Conservation (phyloP, 2,329 filamentous ascomycete genomes). For the Penicillium brevicompactum region DNA sequence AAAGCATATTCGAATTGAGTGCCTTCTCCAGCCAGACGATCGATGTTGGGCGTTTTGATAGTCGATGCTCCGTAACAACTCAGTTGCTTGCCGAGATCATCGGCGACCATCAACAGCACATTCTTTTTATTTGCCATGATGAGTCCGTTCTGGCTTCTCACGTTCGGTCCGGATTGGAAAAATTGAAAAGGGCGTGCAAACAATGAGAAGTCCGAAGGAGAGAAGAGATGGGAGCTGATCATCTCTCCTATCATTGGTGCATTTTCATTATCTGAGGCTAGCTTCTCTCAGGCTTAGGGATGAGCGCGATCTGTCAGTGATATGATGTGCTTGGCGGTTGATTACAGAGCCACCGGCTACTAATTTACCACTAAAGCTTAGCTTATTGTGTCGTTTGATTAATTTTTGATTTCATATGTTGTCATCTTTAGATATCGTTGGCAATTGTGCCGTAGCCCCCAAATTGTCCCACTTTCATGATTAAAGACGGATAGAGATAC, state of each 20-base stretch:
- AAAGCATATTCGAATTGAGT: constrained; percentile 37
- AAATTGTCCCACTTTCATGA: neutral
- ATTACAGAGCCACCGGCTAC: neutral
- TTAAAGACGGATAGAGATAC: neutral
- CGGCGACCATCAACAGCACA: constrained; percentile 46
- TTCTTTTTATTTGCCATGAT: constrained; percentile 26
- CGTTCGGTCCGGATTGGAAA: neutral
- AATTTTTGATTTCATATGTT: constrained; percentile 5
- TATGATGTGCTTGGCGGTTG: neutral
- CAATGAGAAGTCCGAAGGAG: neutral
- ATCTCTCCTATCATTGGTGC: neutral
- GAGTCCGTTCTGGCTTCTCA: neutral
- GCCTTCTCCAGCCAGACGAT: constrained; percentile 42
- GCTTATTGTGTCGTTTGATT: neutral
- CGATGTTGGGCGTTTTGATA: constrained; percentile 44
- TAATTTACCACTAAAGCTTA: neutral
- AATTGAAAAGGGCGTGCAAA: neutral
- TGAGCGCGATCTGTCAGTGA: neutral
- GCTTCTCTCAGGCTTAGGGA: neutral
- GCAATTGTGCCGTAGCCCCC: neutral
- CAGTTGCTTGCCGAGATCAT: constrained; percentile 46
- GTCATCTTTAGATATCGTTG: neutral
- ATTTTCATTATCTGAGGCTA: neutral
- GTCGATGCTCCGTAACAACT: constrained; percentile 36
- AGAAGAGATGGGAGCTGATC: neutral